Evolutionary conservation across 352 stramenopile species (phyloP), one percentile per base, ranked within the genome.

Genomic region (Globisporangium parvum): DNA sequence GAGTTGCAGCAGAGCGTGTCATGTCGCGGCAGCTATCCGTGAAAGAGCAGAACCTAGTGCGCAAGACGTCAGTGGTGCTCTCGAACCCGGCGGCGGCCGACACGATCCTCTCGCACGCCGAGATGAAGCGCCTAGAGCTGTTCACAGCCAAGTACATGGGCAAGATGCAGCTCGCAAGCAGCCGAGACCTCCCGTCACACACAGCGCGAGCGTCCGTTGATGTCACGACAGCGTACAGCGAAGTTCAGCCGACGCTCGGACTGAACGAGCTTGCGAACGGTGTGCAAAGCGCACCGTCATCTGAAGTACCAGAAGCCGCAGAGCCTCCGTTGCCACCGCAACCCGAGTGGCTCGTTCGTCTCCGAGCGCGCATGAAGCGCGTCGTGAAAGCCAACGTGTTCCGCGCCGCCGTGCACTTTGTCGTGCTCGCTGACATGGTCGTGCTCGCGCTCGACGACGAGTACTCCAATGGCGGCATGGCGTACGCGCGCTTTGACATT

Each of bases 361-460:
- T 65, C 35, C 77, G 75, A 11, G 41, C 28, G 47, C 54, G 52
- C 6, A 59, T 84, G 3, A 66, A 66, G 6, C 18, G 53, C 2
- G 46, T 68, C 11, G 72, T 88, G 39, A 87, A 88, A 61, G 58
- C 65, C 2, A 45, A 44, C 21, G 67, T 46, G 51, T 91, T 87
- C 55, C 78, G 78, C 12, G 53, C 53, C 8, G 33, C 69, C 15
- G 50, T 91, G 6, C 75, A 77, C 46, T 45, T 68, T 39, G 61
- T 84, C 24, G 69, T 88, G 28, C 45, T 85, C 17, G 42, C 63
- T 3, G 80, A 91, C 55, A 59, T 85, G 8, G 52, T 80, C 0
- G 80, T 82, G 18, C 59, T 91, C 39, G 80, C 74, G 11, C 47
- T 88, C 20, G 77, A 91, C 56, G 71, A 87, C 44, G 71, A 79